A percentile compares a stretch with the other conserved stretches of the same genome.
These are phyloP conservation scores for Hypsizygus marmoreus DNA, from an alignment of 768 basidiomycete genomes.

Conservation along the genomic window DNA sequence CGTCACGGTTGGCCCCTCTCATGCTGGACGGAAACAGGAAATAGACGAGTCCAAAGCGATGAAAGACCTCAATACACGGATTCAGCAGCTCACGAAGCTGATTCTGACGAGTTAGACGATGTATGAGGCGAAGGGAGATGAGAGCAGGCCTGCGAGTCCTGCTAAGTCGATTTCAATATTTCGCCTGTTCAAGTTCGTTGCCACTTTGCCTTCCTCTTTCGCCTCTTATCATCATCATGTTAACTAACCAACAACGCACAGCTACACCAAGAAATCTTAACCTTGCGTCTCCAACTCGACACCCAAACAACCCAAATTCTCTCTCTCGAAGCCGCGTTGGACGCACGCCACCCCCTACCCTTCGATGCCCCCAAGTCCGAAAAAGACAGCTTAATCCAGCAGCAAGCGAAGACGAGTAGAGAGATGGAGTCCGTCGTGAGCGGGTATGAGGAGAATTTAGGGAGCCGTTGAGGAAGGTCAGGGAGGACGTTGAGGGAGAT, in stretches of 20 bases:
- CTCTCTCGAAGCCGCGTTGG: constrained; percentile 77
- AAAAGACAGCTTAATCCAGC: constrained; percentile 71
- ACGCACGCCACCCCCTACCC: constrained; percentile 67
- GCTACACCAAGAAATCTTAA: constrained; percentile 88
- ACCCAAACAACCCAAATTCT: constrained; percentile 83
- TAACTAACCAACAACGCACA: constrained; percentile 29
- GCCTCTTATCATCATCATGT: background rate
- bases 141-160: constrained; percentile 80
- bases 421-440: constrained; percentile 74
- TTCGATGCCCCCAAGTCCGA: constrained; percentile 69
- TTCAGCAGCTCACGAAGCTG: constrained; percentile 80
- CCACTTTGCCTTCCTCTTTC: background rate
- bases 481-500: constrained; percentile 76
- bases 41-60: constrained; percentile 83
- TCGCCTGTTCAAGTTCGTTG: constrained; percentile 74
- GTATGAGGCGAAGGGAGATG: constrained; percentile 65
- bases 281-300: constrained; percentile 75
- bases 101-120: constrained; percentile 87
- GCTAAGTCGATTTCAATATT: constrained; percentile 90
- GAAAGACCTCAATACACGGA: constrained; percentile 78
- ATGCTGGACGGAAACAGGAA: too few relatives aligned
- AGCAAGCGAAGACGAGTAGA: constrained; percentile 73
- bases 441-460: constrained; percentile 76
- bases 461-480: constrained; percentile 63
- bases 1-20: too few relatives aligned